A percentile compares a stretch with the other conserved stretches of the same genome.
These are phyloP conservation scores for Gossypium arboreum DNA, from an alignment of 345 rosid species.

Conservation along the genomic window DNA sequence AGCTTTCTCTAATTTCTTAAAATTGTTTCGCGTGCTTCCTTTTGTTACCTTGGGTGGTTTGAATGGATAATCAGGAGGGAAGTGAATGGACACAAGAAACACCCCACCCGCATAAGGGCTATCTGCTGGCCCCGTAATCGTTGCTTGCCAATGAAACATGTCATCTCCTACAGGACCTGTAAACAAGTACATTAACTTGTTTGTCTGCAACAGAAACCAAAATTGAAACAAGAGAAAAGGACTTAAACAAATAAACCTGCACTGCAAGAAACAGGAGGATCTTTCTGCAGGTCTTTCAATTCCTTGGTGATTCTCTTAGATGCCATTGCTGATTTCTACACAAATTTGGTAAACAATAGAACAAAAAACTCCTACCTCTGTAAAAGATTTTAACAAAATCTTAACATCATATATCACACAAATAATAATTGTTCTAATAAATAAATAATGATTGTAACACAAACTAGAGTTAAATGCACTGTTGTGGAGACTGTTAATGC, in stretches of 20 bases:
- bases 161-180: neutral
- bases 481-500: too few species aligned
- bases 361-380: too few species aligned
- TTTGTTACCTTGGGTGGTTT: neutral
- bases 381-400: too few species aligned
- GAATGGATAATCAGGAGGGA: neutral
- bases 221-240: too few species aligned
- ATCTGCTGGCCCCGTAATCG: neutral
- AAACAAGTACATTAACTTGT: neutral
- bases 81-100: neutral
- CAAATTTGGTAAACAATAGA: neutral
- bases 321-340: neutral
- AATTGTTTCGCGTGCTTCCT: too few species aligned
- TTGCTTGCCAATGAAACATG: slow-evolving; percentile 3
- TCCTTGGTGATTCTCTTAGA: neutral
- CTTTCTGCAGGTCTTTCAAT: neutral
- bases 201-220: neutral
- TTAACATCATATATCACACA: too few species aligned
- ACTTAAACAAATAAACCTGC: neutral
- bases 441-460: too few species aligned
- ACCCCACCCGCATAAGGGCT: neutral
- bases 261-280: neutral
- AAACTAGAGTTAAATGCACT: too few species aligned
- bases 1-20: too few species aligned
- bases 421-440: too few species aligned